Evolutionary conservation across 345 rosid genomes (phyloP), one percentile per base, ranked within the genome.

Genomic region (Eucalyptus erythrocorys): DNA sequence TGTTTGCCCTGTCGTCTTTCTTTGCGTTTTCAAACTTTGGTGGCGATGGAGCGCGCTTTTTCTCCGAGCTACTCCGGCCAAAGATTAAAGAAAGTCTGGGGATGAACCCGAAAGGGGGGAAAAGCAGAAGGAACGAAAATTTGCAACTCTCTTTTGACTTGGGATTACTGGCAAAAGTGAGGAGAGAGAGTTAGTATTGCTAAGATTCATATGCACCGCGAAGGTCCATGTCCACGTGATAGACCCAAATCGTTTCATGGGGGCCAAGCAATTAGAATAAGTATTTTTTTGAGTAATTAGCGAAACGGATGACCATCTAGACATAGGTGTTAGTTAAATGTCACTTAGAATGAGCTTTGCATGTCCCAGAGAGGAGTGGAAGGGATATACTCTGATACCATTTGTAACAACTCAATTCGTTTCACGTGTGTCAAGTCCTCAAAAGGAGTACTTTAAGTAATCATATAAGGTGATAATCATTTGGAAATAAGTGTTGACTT

Each of bases 321-420:
- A 32, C 34, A 64, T 14, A 32, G 32, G 19, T 66, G 21, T 66
- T 32, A 32, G 79, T 66, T 66, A 66, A n/a, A 15, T 1, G 14
- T 61, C 9, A 66, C 79, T 66, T 8, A 6, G 10, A 21, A n/a
- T 14, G 5, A 66, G 21, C 11, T 14, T 66, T n/a, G 11, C 40
- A 66, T n/a, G 37, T 16, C 19, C 8, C 15, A 9, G 22, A 32
- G 11, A 17, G 22, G 6, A 34, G 37, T 1, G 2, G 12, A 32
- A 4, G 22, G 2, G 24, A 34, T 34, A 12, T 34, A 34, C 2
- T 15, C 0, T 4, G 7, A 76, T 37, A 76, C 1, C 8, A 37
- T 76, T 22, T 10, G 4, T 37, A 21, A 76, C 1, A 7, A 76
- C 3, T 10, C 1, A 1, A 1, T 76, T 10, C 8, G 3, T 21